Evolutionary conservation across 2,329 filamentous ascomycete genomes (phyloP).

Genomic region (Capronia coronata): DNA sequence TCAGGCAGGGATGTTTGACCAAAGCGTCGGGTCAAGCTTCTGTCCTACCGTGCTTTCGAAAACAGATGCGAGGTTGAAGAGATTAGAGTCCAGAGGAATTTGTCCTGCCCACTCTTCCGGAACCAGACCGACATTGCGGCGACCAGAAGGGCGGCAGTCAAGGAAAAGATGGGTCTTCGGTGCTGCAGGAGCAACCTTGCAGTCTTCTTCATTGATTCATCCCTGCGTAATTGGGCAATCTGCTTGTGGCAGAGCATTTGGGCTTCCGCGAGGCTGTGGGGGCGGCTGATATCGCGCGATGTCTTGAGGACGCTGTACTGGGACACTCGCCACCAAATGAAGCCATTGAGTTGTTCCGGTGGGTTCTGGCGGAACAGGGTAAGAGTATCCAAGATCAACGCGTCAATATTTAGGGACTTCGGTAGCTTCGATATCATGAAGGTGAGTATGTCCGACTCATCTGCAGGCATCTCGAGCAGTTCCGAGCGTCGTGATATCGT

Average conservation of each 20-base stretch:
- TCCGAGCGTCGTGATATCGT: slow-evolving; percentile 73
- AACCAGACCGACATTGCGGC: slow-evolving; percentile 64
- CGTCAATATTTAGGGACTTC: slow-evolving; percentile 70
- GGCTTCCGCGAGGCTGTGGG: slow-evolving; percentile 60
- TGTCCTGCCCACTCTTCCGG: slow-evolving; percentile 42
- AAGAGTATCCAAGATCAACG: slow-evolving; percentile 61
- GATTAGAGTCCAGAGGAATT: slow-evolving; percentile 17
- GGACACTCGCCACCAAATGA: slow-evolving; percentile 67
- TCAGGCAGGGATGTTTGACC: not conserved
- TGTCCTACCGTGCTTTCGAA: not conserved
- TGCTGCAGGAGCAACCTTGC: slow-evolving; percentile 55
- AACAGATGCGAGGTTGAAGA: slow-evolving; percentile 7
- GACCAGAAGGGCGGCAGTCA: slow-evolving; percentile 60
- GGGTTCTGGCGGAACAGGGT: slow-evolving; percentile 60
- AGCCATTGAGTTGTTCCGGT: slow-evolving; percentile 59
- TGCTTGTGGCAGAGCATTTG: slow-evolving; percentile 63
- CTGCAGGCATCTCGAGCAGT: slow-evolving; percentile 72
- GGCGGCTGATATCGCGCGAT: slow-evolving; percentile 50
- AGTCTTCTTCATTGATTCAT: slow-evolving; percentile 52
- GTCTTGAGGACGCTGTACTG: slow-evolving; percentile 78
- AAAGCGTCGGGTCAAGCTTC: not conserved
- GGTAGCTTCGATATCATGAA: slow-evolving; percentile 82
- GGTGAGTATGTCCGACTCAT: slow-evolving; percentile 90
- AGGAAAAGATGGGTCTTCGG: slow-evolving; percentile 55
- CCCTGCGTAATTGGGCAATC: slow-evolving; percentile 61